These are phyloP conservation scores for Schwanniomyces sp. DNA, from an alignment of 805 yeast genomes.

Conservation along the genomic window DNA sequence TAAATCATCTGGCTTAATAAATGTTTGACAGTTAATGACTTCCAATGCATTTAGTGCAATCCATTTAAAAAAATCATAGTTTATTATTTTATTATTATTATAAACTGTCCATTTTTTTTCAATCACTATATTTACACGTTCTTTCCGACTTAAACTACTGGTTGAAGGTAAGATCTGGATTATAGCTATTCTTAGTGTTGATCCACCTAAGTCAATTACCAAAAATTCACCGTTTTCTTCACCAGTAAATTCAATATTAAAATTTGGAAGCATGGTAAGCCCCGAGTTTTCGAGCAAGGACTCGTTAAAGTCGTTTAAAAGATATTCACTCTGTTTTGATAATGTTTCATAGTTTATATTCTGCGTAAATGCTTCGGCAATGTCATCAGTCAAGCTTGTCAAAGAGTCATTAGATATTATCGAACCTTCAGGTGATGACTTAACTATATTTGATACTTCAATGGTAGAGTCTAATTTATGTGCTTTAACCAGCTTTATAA, in stretches of 20 bases:
- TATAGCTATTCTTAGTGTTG: constrained; percentile 48
- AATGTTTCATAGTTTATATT: constrained; percentile 5
- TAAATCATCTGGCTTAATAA: constrained; percentile 4
- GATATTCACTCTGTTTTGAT: constrained; percentile 15
- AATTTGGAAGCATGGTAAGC: constrained; percentile 42
- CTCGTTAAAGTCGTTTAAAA: constrained; percentile 26
- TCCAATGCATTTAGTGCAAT: constrained; percentile 36
- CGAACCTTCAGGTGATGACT: background rate
- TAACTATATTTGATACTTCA: background rate
- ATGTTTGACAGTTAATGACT: constrained; percentile 22
- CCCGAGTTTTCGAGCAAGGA: constrained; percentile 24
- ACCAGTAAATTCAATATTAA: constrained; percentile 38
- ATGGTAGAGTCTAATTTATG: background rate
- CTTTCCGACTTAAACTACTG: constrained; percentile 10
- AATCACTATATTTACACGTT: constrained; percentile 24
- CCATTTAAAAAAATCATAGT: constrained; percentile 41
- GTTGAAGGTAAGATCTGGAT: constrained; percentile 26
- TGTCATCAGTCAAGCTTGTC: background rate
- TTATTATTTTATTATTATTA: constrained; percentile 39
- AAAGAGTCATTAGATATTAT: background rate
- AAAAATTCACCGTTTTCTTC: constrained; percentile 36
- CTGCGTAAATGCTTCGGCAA: background rate
- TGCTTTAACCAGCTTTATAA: background rate
- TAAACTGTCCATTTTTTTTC: constrained; percentile 40
- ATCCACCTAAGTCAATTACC: constrained; percentile 59